Evolutionary conservation across 345 rosid genomes (phyloP).

Genomic region (Euphorbia peplus): DNA sequence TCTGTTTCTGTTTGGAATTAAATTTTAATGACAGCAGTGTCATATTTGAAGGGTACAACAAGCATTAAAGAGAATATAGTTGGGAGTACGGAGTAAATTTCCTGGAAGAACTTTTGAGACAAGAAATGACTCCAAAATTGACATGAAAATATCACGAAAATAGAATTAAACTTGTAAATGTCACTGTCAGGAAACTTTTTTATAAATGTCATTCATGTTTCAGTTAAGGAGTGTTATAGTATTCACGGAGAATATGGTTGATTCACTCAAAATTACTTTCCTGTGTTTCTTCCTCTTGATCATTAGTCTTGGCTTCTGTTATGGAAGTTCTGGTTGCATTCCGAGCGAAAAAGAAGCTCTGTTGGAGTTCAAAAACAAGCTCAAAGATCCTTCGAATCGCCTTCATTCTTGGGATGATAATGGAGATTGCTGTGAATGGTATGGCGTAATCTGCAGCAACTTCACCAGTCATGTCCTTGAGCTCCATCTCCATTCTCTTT

Average conservation of each 20-base stretch:
- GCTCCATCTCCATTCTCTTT: constrained; percentile 11
- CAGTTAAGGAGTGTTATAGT: neutral
- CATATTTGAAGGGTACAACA: too few relatives aligned
- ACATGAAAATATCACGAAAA: too few relatives aligned
- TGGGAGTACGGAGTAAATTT: too few relatives aligned
- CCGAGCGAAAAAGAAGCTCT: constrained; percentile 22
- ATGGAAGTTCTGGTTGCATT: constrained; percentile 9
- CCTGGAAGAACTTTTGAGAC: too few relatives aligned
- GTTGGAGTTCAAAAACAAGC: constrained; percentile 19
- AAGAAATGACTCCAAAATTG: too few relatives aligned
- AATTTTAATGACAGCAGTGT: too few relatives aligned
- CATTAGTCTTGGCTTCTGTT: neutral
- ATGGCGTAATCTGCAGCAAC: constrained; percentile 27
- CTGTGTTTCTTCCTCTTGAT: neutral
- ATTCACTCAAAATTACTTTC: neutral
- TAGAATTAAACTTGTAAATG: too few relatives aligned
- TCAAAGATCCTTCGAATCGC: constrained; percentile 24
- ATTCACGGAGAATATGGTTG: neutral
- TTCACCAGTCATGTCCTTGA: constrained; percentile 19
- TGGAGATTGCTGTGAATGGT: constrained; percentile 25
- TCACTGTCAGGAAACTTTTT: too few relatives aligned
- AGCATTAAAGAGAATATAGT: too few relatives aligned
- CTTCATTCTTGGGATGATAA: constrained; percentile 23
- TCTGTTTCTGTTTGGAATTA: too few relatives aligned
- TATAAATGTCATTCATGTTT: too few relatives aligned